Base-by-base conservation (phyloP, 1,284 basidiomycete genomes). In the Sutorius eximius region DNA sequence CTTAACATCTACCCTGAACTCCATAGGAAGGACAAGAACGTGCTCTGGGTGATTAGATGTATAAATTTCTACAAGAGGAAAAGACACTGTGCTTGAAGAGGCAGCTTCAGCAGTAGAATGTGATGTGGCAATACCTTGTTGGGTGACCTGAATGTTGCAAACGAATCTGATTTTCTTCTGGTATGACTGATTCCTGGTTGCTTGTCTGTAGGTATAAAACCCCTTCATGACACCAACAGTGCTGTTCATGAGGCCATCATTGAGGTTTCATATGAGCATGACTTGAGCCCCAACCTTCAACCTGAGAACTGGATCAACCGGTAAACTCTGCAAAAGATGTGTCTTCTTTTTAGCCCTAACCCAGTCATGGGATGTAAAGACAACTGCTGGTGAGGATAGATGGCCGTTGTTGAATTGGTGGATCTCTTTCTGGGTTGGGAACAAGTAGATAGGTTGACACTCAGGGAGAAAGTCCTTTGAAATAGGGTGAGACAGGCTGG, bases 81-180 rank as follows among this genome's bases (percentile, higher is more conserved):
- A 12, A 13, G 11, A 1, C 18, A 5, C 20, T 6, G 5, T 11
- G 11, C 16, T 8, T 1, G 18, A 40, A 12, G 38, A 3, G 12
- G 0, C 5, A 3, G 11, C 18, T 6, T 1, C 5, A 12, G 20
- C 22, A 13, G 2, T 12, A 0, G 38, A 12, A 5, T 22, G 22
- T 2, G 20, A 18, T 7, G 6, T 7, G 0, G 38, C 18, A 22
- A 40, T 7, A 5, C 38, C 38, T 22, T 40, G 18, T 6, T 22
- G 7, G 0, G 6, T 1, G 12, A 40, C 38, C 11, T 13, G 20
- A 13, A 40, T 40, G 6, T 40, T 40, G 20, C 20, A 7, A 5
- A 40, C 13, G 8, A 20, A 40, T 5, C 38, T 20, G 2, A 40
- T 22, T 6, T 40, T 40, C 18, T 40, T 40, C 11, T 22, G 18